Evolutionary conservation across 192 early-diverging fungal species (phyloP).

Genomic region (Chytriomyces sp.): DNA sequence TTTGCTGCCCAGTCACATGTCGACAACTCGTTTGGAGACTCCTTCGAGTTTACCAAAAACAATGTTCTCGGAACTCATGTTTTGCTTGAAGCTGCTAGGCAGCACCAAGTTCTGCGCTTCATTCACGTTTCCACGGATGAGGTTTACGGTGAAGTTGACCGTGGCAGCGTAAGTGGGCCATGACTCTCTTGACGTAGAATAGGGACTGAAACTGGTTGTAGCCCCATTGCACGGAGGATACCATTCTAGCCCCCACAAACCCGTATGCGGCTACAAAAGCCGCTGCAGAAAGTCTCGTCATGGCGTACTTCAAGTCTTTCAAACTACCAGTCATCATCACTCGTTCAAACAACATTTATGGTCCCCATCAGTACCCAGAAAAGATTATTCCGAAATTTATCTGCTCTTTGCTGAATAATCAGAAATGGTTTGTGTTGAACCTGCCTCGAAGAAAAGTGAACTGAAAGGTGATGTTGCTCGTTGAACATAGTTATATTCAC

Average conservation of each 20-base stretch:
- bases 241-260: constrained; percentile 69
- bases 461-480: background rate
- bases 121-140: constrained; percentile 83
- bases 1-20: constrained; percentile 83
- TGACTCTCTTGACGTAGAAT: no score
- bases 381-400: constrained; percentile 86
- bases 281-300: constrained; percentile 76
- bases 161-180: constrained; percentile 41
- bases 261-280: constrained; percentile 87
- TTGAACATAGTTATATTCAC: constrained; percentile 66
- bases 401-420: constrained; percentile 56
- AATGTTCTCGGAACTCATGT: constrained; percentile 85
- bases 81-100: constrained; percentile 69
- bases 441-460: background rate
- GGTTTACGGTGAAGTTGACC: constrained; percentile 75
- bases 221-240: constrained; percentile 67
- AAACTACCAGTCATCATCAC: constrained; percentile 77
- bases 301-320: constrained; percentile 77
- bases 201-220: constrained; percentile 27
- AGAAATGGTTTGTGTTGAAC: constrained; percentile 60
- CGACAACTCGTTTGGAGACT: constrained; percentile 82
- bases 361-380: constrained; percentile 81
- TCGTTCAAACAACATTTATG: constrained; percentile 80
- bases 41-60: constrained; percentile 74
- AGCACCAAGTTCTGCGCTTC: constrained; percentile 58